Evolutionary conservation across 2,329 filamentous ascomycete genomes (phyloP).

Genomic region (Fusarium robinianum): DNA sequence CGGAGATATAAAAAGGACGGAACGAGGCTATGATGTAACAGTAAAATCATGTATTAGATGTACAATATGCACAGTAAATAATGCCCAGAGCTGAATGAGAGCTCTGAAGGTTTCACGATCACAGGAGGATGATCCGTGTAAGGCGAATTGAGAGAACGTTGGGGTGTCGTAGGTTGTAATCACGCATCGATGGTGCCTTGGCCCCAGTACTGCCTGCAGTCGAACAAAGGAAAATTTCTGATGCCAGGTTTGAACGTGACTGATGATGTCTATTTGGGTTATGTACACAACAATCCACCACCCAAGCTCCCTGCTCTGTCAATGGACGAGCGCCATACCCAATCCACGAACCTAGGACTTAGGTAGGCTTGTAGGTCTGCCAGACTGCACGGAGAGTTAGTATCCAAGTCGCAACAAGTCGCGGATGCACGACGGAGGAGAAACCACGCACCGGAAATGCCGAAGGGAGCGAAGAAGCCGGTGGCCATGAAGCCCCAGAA

Average conservation of each 20-base stretch:
- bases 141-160: no score
- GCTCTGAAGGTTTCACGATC: slow-evolving; percentile 17
- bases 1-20: slow-evolving; percentile 37
- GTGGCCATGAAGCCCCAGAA: slow-evolving; percentile 74
- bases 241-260: slow-evolving; percentile 35
- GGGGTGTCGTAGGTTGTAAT: background rate
- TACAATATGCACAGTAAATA: slow-evolving; percentile 27
- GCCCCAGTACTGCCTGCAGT: background rate
- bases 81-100: slow-evolving; percentile 28
- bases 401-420: slow-evolving; percentile 16
- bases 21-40: slow-evolving; percentile 35
- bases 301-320: slow-evolving; percentile 28
- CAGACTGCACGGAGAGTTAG: slow-evolving; percentile 49
- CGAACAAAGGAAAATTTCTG: slow-evolving; percentile 34
- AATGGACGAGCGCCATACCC: slow-evolving; percentile 18
- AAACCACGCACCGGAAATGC: slow-evolving; percentile 61
- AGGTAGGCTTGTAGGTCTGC: slow-evolving; percentile 49
- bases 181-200: slow-evolving; percentile 5
- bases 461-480: slow-evolving; percentile 66
- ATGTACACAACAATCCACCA: slow-evolving; percentile 40
- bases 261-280: slow-evolving; percentile 42
- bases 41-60: slow-evolving; percentile 33
- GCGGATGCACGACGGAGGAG: slow-evolving; percentile 10
- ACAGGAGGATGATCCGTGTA: no score
- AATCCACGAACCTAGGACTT: slow-evolving; percentile 31